Evolutionary conservation across 148 eudicot species (phyloP).

Genomic region (Euryodendron excelsum): DNA sequence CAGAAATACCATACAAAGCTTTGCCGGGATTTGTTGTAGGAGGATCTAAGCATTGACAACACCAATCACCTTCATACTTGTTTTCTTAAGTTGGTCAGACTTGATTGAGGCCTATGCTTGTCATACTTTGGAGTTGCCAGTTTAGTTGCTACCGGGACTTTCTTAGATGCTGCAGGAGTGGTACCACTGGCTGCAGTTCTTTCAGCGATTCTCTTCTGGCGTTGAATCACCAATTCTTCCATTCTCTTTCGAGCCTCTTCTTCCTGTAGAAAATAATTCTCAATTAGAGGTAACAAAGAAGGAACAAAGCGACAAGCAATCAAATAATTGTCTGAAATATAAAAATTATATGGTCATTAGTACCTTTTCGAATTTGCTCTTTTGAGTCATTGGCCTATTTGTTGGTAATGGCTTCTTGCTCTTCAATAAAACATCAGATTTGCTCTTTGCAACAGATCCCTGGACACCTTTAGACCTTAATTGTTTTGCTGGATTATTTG

Average conservation of each 20-base stretch:
- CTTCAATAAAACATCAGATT: slow-evolving; percentile 20
- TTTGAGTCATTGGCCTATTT: slow-evolving; percentile 28
- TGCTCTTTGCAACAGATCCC: slow-evolving; percentile 32
- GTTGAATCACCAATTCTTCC: slow-evolving; percentile 35
- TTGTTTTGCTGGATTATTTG: slow-evolving; percentile 24
- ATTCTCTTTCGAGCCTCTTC: slow-evolving; percentile 45
- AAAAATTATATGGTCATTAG: neutral
- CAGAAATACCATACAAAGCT: neutral
- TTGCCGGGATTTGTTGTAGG: neutral
- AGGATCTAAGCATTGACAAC: neutral
- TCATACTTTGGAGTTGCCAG: slow-evolving; percentile 15
- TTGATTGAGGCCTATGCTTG: slow-evolving; percentile 11
- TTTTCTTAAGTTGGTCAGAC: slow-evolving; percentile 12
- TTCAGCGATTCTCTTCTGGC: slow-evolving; percentile 52
- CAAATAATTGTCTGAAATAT: neutral
- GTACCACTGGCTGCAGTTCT: slow-evolving; percentile 35
- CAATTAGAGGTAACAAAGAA: neutral
- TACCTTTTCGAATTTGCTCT: slow-evolving; percentile 56
- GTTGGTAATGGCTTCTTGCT: slow-evolving; percentile 32
- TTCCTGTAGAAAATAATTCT: slow-evolving; percentile 29
- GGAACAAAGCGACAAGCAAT: neutral
- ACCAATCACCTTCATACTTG: neutral
- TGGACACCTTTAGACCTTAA: slow-evolving; percentile 26
- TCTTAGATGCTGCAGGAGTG: slow-evolving; percentile 26
- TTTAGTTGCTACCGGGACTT: slow-evolving; percentile 24